A percentile compares a stretch with the other conserved stretches of the same genome.
phyloP scores from a whole-genome alignment of 225 moss, liverwort and hornwort species.

The Anthoceros angustus region DNA sequence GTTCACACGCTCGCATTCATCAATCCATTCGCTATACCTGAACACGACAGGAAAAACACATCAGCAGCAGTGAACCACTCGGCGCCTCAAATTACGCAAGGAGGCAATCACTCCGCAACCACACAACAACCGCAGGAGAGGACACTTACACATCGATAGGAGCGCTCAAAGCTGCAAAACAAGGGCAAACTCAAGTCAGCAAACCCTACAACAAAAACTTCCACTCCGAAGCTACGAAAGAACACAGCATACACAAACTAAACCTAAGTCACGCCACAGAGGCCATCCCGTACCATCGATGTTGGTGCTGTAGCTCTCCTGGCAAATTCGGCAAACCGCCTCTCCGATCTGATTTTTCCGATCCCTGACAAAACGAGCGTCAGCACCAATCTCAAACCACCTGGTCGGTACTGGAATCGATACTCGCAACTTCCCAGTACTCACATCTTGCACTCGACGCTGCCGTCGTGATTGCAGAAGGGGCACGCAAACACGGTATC shows the following conservation, averaged over 20 bases:
- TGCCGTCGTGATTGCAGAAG: slow-evolving; percentile 82
- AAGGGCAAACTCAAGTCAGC: background rate
- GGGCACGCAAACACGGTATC: slow-evolving; percentile 71
- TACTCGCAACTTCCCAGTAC: slow-evolving; percentile 1
- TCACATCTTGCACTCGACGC: slow-evolving; percentile 69
- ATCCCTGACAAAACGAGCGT: slow-evolving; percentile 26
- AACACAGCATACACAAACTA: background rate
- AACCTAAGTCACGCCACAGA: background rate
- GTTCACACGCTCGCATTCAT: slow-evolving; percentile 25
- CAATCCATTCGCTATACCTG: slow-evolving; percentile 25
- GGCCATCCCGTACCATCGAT: slow-evolving; percentile 50
- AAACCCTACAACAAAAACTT: background rate
- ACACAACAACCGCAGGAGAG: background rate
- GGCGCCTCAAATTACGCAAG: background rate
- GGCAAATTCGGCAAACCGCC: slow-evolving; percentile 57
- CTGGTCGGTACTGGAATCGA: background rate
- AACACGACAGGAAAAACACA: background rate
- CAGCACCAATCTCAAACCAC: background rate
- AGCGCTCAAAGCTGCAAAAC: slow-evolving; percentile 47
- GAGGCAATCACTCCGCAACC: background rate
- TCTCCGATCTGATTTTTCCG: slow-evolving; percentile 56
- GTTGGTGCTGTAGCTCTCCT: slow-evolving; percentile 60
- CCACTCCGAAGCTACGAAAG: background rate
- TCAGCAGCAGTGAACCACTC: background rate
- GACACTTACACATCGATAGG: slow-evolving; percentile 57